A percentile compares a stretch with the other conserved stretches of the same genome.
Evolutionary conservation across 2,329 filamentous ascomycete genomes (phyloP).

Genomic region (Aspergillus neotritici): DNA sequence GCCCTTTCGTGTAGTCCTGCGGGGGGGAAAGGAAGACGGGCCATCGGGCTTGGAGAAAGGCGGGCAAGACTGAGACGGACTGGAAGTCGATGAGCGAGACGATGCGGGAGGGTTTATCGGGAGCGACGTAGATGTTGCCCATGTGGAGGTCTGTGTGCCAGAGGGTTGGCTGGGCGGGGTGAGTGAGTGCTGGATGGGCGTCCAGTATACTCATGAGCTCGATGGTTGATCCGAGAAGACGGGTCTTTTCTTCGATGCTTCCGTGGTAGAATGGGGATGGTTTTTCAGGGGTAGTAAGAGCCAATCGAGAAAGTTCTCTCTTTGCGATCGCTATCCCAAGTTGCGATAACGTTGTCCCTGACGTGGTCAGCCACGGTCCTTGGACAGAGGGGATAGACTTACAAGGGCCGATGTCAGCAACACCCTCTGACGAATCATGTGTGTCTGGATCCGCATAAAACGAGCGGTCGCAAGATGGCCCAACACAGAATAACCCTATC

Average conservation of each 20-base stretch:
- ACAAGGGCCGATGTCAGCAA: constrained; percentile 13
- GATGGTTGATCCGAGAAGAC: constrained; percentile 10
- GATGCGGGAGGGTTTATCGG: constrained; percentile 17
- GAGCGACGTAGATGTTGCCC: constrained; percentile 31
- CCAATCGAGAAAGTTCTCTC: constrained; percentile 14
- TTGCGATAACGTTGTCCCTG: constrained; percentile 14
- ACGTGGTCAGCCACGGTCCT: too few relatives aligned
- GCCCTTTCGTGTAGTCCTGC: constrained; percentile 13
- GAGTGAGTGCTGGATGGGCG: constrained; percentile 7
- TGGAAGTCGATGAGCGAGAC: constrained; percentile 23
- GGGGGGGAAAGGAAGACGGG: constrained; percentile 23
- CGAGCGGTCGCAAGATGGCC: constrained; percentile 16
- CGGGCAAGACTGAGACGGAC: constrained; percentile 20
- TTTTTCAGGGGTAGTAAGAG: constrained; percentile 1
- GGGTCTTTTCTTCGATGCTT: constrained; percentile 8
- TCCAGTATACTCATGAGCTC: constrained; percentile 13
- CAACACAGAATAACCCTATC: constrained; percentile 12
- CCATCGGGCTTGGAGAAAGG: constrained; percentile 25
- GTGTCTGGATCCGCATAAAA: constrained; percentile 6
- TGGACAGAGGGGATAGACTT: constrained; percentile 7
- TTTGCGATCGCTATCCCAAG: constrained; percentile 14
- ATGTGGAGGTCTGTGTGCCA: constrained; percentile 23
- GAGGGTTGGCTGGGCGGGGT: constrained; percentile 16
- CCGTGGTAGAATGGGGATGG: constrained; percentile 6
- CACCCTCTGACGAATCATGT: background rate